Base-by-base conservation (phyloP, 441 rosid genomes). In the Populus hybrid region DNA sequence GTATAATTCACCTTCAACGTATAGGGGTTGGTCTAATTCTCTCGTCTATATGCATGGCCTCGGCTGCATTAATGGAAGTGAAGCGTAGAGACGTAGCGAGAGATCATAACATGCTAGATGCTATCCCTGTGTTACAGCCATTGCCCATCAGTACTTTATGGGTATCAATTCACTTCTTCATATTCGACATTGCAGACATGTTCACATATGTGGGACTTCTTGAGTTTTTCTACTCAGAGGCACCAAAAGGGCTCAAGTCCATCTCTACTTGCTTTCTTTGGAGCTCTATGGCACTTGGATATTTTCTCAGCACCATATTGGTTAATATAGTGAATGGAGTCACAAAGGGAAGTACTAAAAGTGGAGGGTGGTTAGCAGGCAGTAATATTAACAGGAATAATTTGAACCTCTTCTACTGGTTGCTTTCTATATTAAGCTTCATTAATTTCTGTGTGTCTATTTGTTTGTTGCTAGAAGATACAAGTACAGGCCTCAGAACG, bases 201-300 rank as follows among this genome's bases (percentile, higher is more conserved):
- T 90, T 90, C 78, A 88, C 91, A 0, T 87, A 84, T 12, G 87
- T 87, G 0, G 90, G 92, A 11, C 80, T 90, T 53, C 89, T 87
- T 1, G 90, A 90, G 73, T 88, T 89, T 57, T 90, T 90, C 84
- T 88, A 89, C 68, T 86, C 92, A 1, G 89, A 90, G 76, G 90
- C 94, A 9, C 94, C 90, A 1, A 82, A 79, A 72, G 86, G 70
- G 23, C 79, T 89, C 2, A 90, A 90, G 65, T 86, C 92, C 0
- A 68, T 86, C 18, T 87, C 92, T 0, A 88, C 90, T 42, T 89
- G 92, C 86, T 89, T 90, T 68, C 82, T 87, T 19, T 88, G 94
- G 91, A 77, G 78, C 67, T 89, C 94, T 72, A 90, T 86, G 92
- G 91, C 92, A 16, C 75, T 89, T 26, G 94, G 91, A 8, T 87